Base-by-base conservation (phyloP, 257 asterid species). In the Solanum virginianum region DNA sequence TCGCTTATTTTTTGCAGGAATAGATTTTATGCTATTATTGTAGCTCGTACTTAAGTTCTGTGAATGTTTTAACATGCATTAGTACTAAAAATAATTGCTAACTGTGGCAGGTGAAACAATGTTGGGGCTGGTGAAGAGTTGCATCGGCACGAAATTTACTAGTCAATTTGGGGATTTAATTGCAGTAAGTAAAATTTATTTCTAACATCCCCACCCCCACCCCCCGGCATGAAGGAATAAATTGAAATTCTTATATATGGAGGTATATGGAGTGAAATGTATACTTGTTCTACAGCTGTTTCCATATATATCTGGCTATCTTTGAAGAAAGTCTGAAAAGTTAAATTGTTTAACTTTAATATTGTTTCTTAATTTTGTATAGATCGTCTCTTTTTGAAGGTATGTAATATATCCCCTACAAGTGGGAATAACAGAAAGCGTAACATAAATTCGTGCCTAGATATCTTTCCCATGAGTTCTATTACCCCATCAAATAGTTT, bases 111-210 rank as follows among this genome's bases (percentile, higher is more conserved):
- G 96, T 86, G 90, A 90, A 39, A 79, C 95, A 56, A 94, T 97
- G 97, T 90, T 95, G 70, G 92, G 98, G 80, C 93, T 97, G 81
- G 94, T 97, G 82, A 95, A 97, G 94, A 97, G 98, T 89, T 94
- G 98, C 81, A 97, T 97, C 59, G 98, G 98, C 66, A 97, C 99
- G 85, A 96, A 96, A 84, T 96, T 96, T 88, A 96, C 99, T 39
- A 85, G 99, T 85, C 99, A 95, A 82, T 96, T 95, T 88, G 99
- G 99, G 66, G 93, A 95, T 92, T 91, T 97, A 81, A 94, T 97
- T 22, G 96, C 99, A 56, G 99, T 96, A 92, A 92, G 97, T 91
- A 69, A 69, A 86, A 80, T 36, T 7, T 24, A 49, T 79, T 80
- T 51, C 84, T 55, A 49, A 84, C 74, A 4, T 75, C 45, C 77